phyloP scores from a whole-genome alignment of 495 filamentous ascomycete genomes.

The Thozetella sp. region DNA sequence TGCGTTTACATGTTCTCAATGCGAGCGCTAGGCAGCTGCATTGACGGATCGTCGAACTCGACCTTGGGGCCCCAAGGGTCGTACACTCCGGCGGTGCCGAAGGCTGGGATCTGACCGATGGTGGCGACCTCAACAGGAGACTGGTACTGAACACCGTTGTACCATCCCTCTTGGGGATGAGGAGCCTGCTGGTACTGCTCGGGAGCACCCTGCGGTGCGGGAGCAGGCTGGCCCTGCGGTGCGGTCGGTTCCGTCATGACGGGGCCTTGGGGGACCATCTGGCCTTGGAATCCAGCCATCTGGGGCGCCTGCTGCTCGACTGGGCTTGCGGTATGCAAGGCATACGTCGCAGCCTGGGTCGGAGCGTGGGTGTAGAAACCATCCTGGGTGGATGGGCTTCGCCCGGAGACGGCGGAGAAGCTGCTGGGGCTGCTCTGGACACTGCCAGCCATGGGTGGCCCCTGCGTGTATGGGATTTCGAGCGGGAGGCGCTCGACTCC shows the following conservation, averaged over 20 bases:
- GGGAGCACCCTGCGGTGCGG: constrained; percentile 14
- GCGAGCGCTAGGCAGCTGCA: constrained; percentile 48
- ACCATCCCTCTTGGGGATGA: constrained; percentile 37
- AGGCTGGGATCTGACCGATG: constrained; percentile 35
- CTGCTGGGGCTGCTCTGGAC: constrained; percentile 51
- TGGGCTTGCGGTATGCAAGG: constrained; percentile 37
- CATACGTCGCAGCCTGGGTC: constrained; percentile 38
- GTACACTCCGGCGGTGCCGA: constrained; percentile 26
- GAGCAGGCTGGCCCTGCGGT: constrained; percentile 15
- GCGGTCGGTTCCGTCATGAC: constrained; percentile 23
- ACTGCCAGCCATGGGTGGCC: constrained; percentile 30
- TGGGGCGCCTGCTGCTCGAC: constrained; percentile 32
- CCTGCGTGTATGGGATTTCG: constrained; percentile 42
- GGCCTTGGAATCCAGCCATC: constrained; percentile 16
- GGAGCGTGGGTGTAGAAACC: constrained; percentile 47
- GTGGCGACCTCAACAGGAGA: constrained; percentile 41
- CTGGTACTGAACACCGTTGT: constrained; percentile 41
- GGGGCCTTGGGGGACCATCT: constrained; percentile 15
- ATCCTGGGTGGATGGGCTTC: constrained; percentile 43
- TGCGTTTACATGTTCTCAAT: constrained; percentile 41
- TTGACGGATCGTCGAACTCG: constrained; percentile 42
- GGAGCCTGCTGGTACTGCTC: constrained; percentile 31
- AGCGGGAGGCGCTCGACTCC: constrained; percentile 37
- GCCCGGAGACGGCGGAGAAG: constrained; percentile 45
- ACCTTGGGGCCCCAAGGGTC: constrained; percentile 42